Base-by-base conservation (phyloP, 305 asterid species). In the Solanum hybrid region DNA sequence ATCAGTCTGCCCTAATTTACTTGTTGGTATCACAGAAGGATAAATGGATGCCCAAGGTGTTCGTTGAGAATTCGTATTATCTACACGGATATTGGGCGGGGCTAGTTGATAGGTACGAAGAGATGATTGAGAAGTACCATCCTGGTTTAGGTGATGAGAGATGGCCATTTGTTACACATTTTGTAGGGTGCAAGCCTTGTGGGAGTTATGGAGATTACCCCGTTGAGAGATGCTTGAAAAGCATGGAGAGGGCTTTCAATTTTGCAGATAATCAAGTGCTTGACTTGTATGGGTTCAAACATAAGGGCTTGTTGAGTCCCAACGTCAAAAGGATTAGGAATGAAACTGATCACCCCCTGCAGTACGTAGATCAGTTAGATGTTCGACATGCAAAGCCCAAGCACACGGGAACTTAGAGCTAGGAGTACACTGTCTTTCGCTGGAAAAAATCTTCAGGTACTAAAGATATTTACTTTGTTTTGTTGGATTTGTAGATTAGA, bases 141-240 rank as follows among this genome's bases (percentile, higher is more conserved):
- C 95, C 99, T 0, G 99, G 99, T 5, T 92, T 94, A 88, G 99
- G 99, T 0, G 99, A 97, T 31, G 99, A 95, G 92, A 93, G 98
- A 93, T 96, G 99, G 99, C 99, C 98, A 6, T 96, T 97, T 75
- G 98, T 97, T 88, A 97, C 99, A 0, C 99, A 97, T 93, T 97
- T 97, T 87, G 99, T 97, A 31, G 99, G 99, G 2, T 97, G 99
- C 91, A 96, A 96, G 92, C 98, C 98, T 29, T 97, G 99, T 76
- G 97, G 98, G 77, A 95, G 99, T 91, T 95, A 94, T 14, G 99
- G 99, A 91, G 98, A 97, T 93, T 96, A 96, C 91, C 97, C 98
- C 0, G 96, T 93, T 7, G 96, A 95, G 95, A 94, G 95, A 88
- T 97, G 99, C 90, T 92, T 97, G 96, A 96, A 93, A 94, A 94